A percentile compares a stretch with the other conserved stretches of the same genome.
Conservation (phyloP, 176 grass and related monocot genomes). For the Leersia perrieri region DNA sequence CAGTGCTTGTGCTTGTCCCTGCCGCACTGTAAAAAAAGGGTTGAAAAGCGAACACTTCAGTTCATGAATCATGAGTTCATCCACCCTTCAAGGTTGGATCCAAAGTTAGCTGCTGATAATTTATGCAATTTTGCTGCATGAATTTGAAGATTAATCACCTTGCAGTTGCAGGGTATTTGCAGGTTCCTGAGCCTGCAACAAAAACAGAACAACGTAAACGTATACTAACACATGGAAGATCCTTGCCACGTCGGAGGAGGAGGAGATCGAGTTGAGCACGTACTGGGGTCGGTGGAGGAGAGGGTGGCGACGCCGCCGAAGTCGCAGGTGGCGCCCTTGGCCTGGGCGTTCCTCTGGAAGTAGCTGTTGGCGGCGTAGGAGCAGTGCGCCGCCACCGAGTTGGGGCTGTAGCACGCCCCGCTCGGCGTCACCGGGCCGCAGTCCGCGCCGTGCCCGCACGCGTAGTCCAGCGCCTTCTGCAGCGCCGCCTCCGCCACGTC, state of each 20-base stretch:
- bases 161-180: conserved; percentile 56
- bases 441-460: conserved; percentile 68
- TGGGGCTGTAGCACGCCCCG: conserved; percentile 52
- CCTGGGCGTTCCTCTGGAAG: conserved; percentile 57
- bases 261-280: not conserved
- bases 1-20: conserved; percentile 32
- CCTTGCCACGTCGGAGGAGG: not conserved
- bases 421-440: conserved; percentile 42
- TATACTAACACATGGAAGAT: not conserved
- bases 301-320: conserved; percentile 58
- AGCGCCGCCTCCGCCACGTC: conserved; percentile 36
- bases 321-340: conserved; percentile 59
- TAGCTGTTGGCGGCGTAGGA: conserved; percentile 80
- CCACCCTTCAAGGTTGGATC: not conserved
- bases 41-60: not conserved
- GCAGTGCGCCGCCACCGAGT: conserved; percentile 47
- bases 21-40: conserved; percentile 9
- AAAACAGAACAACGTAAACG: not conserved
- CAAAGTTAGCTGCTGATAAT: not conserved
- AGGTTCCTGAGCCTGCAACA: conserved; percentile 32
- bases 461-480: conserved; percentile 61
- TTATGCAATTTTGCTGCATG: not conserved
- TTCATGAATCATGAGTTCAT: not conserved
- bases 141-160: conserved; percentile 27
- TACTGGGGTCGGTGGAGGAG: conserved; percentile 59